These are phyloP conservation scores for Coffea canephora DNA, from an alignment of 257 asterid genomes.

Conservation along the genomic window DNA sequence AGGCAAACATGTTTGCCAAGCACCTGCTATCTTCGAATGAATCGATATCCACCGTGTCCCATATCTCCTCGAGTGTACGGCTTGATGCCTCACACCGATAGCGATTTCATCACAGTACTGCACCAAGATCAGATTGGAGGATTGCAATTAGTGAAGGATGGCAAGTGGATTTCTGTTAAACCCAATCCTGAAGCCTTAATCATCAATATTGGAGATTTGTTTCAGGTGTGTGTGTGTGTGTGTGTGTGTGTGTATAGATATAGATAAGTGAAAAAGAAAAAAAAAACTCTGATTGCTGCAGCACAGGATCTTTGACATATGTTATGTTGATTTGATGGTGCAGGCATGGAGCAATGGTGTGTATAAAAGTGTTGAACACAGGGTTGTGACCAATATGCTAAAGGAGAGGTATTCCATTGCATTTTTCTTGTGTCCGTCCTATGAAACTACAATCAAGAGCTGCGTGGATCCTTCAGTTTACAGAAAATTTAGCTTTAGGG, in stretches of 20 bases:
- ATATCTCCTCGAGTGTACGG: slow-evolving; percentile 50
- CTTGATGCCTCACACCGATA: slow-evolving; percentile 78
- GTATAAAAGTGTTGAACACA: slow-evolving; percentile 79
- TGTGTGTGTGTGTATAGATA: too few species aligned
- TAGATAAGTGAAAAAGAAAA: too few species aligned
- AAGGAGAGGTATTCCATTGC: slow-evolving; percentile 81
- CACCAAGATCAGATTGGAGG: slow-evolving; percentile 88
- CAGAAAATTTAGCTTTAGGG: slow-evolving; percentile 68
- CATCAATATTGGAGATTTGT: slow-evolving; percentile 78
- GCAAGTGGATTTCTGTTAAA: slow-evolving; percentile 73
- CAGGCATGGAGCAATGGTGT: slow-evolving; percentile 97
- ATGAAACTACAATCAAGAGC: slow-evolving; percentile 56
- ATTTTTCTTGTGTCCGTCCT: slow-evolving; percentile 77
- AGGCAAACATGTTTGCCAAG: slow-evolving; percentile 47
- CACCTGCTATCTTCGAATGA: slow-evolving; percentile 75
- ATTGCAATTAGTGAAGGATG: slow-evolving; percentile 68
- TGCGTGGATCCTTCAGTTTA: slow-evolving; percentile 53
- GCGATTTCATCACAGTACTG: slow-evolving; percentile 73
- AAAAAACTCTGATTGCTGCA: not conserved
- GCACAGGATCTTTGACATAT: not conserved
- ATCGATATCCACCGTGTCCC: slow-evolving; percentile 74
- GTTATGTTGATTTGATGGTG: not conserved
- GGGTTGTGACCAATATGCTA: slow-evolving; percentile 70
- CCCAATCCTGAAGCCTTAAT: slow-evolving; percentile 71
- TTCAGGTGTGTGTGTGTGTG: slow-evolving; percentile 42